Conservation (phyloP, 1,284 basidiomycete species). For the Boletus smithii region DNA sequence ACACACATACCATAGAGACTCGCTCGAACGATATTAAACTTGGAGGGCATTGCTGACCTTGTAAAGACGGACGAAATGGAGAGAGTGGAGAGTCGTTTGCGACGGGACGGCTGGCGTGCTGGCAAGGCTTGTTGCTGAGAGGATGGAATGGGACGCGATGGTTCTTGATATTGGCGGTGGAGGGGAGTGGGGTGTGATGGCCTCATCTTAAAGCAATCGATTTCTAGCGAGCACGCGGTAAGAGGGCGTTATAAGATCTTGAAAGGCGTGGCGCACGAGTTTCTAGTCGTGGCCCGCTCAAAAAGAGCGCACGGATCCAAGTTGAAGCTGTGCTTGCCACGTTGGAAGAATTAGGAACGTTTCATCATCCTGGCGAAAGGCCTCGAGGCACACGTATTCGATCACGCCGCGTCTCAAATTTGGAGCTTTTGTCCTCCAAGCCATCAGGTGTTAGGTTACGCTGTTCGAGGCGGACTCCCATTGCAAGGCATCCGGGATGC, state of each 20-base stretch:
- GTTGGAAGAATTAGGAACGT: conserved; percentile 14
- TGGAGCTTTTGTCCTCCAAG: no score
- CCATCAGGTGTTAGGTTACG: no score
- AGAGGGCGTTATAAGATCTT: conserved; percentile 23
- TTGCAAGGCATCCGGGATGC: no score
- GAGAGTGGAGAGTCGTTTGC: conserved; percentile 32
- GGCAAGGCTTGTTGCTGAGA: conserved; percentile 18
- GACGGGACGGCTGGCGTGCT: conserved; percentile 38
- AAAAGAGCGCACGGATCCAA: conserved; percentile 22
- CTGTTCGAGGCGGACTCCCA: no score
- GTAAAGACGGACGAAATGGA: conserved; percentile 31
- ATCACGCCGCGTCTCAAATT: no score
- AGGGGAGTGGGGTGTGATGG: conserved; percentile 33
- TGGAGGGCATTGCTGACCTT: conserved; percentile 41
- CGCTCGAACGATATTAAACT: conserved; percentile 63
- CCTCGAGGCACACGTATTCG: conserved; percentile 27
- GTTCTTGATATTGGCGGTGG: conserved; percentile 28
- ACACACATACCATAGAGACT: conserved; percentile 55
- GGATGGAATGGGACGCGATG: conserved; percentile 19
- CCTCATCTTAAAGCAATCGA: conserved; percentile 35
- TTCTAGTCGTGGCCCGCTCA: conserved; percentile 23
- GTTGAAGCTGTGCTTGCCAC: conserved; percentile 21
- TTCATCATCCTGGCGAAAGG: conserved; percentile 14
- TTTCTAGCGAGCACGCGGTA: conserved; percentile 31
- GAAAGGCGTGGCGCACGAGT: conserved; percentile 33